Evolutionary conservation across 2,329 filamentous ascomycete species (phyloP).

Genomic region (Camptophora hylomeconis): DNA sequence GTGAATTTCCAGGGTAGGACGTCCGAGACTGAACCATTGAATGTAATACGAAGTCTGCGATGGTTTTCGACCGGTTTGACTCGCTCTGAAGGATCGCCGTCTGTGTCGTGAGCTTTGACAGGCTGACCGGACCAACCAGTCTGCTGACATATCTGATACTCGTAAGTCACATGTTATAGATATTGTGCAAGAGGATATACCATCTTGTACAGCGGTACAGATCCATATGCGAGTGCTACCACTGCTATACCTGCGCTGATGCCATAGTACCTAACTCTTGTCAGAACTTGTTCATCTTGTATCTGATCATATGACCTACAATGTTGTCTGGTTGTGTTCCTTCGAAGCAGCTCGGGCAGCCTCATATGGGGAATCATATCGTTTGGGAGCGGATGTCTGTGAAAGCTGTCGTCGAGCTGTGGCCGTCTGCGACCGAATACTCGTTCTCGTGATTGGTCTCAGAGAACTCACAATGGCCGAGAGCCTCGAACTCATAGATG

Average conservation of each 20-base stretch:
- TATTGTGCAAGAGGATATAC: constrained; percentile 22
- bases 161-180: constrained; percentile 1
- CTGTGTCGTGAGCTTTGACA: constrained; percentile 58
- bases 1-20: constrained; percentile 94
- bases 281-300: constrained; percentile 1
- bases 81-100: constrained; percentile 56
- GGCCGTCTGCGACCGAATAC: no score
- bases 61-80: constrained; percentile 68
- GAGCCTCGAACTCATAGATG: no score
- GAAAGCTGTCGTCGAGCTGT: no score
- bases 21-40: constrained; percentile 90
- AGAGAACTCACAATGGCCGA: no score
- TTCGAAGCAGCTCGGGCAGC: constrained; percentile 12
- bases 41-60: constrained; percentile 83
- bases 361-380: constrained; percentile 4
- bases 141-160: constrained; percentile 37
- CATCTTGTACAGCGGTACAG: constrained; percentile 57
- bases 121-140: constrained; percentile 81
- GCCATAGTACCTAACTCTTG: constrained; percentile 42
- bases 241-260: constrained; percentile 51
- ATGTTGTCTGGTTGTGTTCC: constrained; percentile 15
- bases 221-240: constrained; percentile 50
- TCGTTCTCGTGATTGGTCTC: no score
- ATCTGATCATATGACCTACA: constrained; percentile 7
- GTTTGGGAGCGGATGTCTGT: constrained; percentile 4